A percentile compares a stretch with the other conserved stretches of the same genome.
phyloP scores from a whole-genome alignment of 352 stramenopile genomes.

The Pythium coloratum region DNA sequence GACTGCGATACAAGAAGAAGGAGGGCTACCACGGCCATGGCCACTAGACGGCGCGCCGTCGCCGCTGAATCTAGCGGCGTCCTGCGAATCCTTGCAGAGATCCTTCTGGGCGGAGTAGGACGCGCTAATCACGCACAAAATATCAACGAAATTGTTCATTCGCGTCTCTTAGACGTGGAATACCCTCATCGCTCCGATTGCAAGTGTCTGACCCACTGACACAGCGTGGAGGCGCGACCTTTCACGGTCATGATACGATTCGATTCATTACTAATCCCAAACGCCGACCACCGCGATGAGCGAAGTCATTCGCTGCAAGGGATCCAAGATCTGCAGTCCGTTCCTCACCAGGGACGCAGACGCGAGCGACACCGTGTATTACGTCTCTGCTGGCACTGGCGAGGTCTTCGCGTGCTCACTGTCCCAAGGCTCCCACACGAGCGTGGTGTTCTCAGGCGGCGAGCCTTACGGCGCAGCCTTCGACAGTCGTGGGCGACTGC shows the following conservation, averaged over 20 bases:
- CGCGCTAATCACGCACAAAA: constrained; percentile 4
- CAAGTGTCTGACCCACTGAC: background rate
- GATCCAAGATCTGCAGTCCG: constrained; percentile 74
- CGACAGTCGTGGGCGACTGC: constrained; percentile 55
- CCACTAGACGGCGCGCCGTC: constrained; percentile 20
- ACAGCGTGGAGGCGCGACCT: constrained; percentile 10
- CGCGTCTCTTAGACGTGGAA: background rate
- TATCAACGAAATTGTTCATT: constrained; percentile 6
- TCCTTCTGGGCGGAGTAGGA: background rate
- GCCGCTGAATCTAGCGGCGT: background rate
- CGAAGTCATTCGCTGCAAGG: constrained; percentile 52
- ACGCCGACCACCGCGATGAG: background rate
- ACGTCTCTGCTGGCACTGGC: constrained; percentile 68
- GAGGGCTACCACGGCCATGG: constrained; percentile 63
- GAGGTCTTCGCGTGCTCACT: constrained; percentile 57
- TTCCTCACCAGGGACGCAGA: constrained; percentile 40
- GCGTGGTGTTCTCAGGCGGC: constrained; percentile 64
- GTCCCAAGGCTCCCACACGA: constrained; percentile 37
- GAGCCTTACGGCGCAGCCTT: constrained; percentile 69
- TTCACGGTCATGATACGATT: background rate
- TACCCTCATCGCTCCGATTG: no score
- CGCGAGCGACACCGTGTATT: constrained; percentile 46
- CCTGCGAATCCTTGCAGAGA: background rate
- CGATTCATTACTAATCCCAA: background rate
- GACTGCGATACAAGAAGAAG: constrained; percentile 90